Conservation (phyloP, 148 eudicot species). For the Cornus suecica region DNA sequence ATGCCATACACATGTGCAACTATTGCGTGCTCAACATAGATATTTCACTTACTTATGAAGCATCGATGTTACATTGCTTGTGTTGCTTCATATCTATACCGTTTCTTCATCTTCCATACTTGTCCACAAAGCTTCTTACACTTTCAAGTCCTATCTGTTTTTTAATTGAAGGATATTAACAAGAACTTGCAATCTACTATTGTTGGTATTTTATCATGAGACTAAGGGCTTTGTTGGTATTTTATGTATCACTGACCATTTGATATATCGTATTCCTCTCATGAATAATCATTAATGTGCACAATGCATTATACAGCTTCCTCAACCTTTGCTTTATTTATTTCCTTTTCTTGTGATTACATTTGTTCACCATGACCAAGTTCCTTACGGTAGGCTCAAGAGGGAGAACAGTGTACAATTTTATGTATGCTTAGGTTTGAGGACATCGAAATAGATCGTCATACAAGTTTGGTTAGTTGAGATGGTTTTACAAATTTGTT, state of each 20-base stretch:
- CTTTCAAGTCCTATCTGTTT: neutral
- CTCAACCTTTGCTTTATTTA: neutral
- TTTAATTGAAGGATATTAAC: no score
- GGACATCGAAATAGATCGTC: neutral
- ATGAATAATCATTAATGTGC: neutral
- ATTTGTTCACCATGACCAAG: neutral
- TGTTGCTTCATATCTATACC: neutral
- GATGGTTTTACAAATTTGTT: neutral
- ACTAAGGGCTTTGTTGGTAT: neutral
- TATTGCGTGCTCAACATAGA: no score
- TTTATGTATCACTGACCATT: neutral
- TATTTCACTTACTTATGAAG: no score
- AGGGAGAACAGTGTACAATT: neutral
- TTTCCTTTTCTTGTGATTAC: neutral
- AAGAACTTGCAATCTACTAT: neutral
- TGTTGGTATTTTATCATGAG: neutral
- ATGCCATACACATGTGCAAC: no score
- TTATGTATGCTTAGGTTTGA: neutral
- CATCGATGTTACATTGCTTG: neutral
- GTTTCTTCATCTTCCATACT: neutral
- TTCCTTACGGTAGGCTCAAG: neutral
- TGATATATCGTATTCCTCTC: neutral
- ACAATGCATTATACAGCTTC: neutral
- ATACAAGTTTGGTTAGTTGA: slow-evolving; percentile 1
- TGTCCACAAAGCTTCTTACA: neutral